Percentiles rank a stretch among this genome's conserved stretches.
These are phyloP conservation scores for Suillus placidus DNA, from an alignment of 768 basidiomycete genomes.

Conservation along the genomic window DNA sequence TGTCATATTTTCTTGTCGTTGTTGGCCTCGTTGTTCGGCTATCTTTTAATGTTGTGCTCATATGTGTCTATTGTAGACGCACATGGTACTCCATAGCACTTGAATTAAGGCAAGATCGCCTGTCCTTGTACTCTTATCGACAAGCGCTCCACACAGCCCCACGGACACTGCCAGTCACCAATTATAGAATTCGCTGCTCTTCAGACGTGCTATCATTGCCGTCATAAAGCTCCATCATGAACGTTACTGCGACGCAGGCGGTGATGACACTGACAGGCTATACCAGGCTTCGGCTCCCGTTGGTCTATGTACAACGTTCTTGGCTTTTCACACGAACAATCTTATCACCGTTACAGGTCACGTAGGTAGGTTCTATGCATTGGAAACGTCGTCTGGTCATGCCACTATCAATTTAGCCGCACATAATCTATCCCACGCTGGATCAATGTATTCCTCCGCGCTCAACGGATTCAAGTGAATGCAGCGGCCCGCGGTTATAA, in stretches of 20 bases:
- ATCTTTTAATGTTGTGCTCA: neutral
- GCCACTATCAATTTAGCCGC: neutral
- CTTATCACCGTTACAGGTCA: neutral
- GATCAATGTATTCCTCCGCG: neutral
- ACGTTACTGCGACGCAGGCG: constrained; percentile 5
- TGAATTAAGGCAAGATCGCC: neutral
- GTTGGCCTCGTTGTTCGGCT: constrained; percentile 8
- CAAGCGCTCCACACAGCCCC: constrained; percentile 1
- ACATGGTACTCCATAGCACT: neutral
- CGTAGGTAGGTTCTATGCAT: neutral
- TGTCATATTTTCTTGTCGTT: neutral
- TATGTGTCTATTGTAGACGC: neutral
- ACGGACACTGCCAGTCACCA: neutral
- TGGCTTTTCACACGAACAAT: neutral
- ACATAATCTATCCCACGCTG: neutral
- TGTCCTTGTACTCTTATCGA: constrained; percentile 1
- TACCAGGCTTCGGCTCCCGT: constrained; percentile 1
- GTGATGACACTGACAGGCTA: constrained; percentile 7
- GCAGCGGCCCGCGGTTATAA: neutral
- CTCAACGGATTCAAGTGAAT: neutral
- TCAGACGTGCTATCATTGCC: neutral
- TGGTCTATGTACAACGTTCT: neutral
- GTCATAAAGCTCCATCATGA: constrained; percentile 9
- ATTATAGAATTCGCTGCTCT: constrained; percentile 5
- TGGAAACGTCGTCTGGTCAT: neutral